These are phyloP conservation scores for Dendrobium catenatum DNA, from an alignment of 106 monocot genomes.

Conservation along the genomic window DNA sequence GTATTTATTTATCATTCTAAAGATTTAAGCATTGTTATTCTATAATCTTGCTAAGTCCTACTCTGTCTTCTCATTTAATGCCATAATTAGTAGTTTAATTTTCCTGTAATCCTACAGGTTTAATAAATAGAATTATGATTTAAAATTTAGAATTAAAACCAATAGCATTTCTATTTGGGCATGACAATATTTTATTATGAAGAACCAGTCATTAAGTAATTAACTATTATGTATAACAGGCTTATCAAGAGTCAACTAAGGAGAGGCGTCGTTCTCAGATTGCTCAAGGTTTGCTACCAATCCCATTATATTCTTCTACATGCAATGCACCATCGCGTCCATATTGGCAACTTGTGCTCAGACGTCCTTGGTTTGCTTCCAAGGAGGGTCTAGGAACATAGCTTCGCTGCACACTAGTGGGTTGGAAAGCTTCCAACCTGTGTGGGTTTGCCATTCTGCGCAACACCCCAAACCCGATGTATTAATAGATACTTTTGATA, in stretches of 20 bases:
- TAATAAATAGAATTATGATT: not conserved
- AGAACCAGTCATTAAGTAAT: not conserved
- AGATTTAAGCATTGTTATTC: not conserved
- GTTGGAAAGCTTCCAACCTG: not conserved
- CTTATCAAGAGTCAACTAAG: conserved; percentile 93
- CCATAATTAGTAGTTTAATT: not conserved
- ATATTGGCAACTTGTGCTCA: not conserved
- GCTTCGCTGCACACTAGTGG: not conserved
- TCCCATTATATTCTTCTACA: not conserved
- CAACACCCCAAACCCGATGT: not conserved
- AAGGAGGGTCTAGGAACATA: not conserved
- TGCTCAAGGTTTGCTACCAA: conserved; percentile 71
- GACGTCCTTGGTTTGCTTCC: not conserved
- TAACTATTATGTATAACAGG: conserved; percentile 35
- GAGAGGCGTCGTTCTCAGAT: conserved; percentile 92
- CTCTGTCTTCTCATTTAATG: not conserved
- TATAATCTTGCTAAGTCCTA: not conserved
- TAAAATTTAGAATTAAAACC: not conserved
- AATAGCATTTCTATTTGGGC: not conserved
- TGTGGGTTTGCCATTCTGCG: not conserved
- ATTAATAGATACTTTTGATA: not conserved
- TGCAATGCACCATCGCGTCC: not conserved
- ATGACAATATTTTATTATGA: not conserved
- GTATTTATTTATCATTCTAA: not conserved
- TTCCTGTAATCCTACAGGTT: not conserved